phyloP scores from a whole-genome alignment of 208 protist species.

The Crithidia thermophila region DNA sequence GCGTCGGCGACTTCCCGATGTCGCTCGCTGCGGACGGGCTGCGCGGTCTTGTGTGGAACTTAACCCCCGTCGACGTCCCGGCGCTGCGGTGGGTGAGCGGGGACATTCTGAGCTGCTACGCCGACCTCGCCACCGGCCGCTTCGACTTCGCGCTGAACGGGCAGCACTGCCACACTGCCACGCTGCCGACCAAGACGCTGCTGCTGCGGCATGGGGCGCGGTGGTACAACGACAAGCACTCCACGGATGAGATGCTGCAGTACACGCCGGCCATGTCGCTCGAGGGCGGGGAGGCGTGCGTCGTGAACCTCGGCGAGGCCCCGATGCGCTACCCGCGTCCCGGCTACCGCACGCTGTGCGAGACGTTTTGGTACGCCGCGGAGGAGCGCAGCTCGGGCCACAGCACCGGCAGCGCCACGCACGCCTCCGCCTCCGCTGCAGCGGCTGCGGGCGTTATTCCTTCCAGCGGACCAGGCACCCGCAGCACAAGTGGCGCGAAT shows the following conservation, averaged over 20 bases:
- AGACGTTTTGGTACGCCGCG: not conserved
- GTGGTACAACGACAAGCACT: slow-evolving; percentile 22
- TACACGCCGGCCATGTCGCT: slow-evolving; percentile 35
- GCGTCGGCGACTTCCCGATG: slow-evolving; percentile 43
- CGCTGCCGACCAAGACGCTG: slow-evolving; percentile 19
- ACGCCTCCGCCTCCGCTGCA: too few relatives aligned
- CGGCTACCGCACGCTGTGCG: slow-evolving; percentile 17
- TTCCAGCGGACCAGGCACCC: too few relatives aligned
- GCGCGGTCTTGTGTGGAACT: slow-evolving; percentile 32
- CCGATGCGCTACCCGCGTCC: slow-evolving; percentile 23
- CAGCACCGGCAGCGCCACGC: too few relatives aligned
- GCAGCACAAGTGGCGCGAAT: too few relatives aligned
- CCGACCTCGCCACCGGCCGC: slow-evolving; percentile 25
- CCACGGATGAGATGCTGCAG: slow-evolving; percentile 26
- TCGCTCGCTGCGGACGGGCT: slow-evolving; percentile 32
- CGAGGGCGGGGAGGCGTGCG: slow-evolving; percentile 21
- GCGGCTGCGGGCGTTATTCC: not conserved
- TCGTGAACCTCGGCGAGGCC: slow-evolving; percentile 33
- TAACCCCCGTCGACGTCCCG: slow-evolving; percentile 10
- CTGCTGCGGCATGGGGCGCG: slow-evolving; percentile 13
- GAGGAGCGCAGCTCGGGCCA: not conserved
- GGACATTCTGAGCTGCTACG: slow-evolving; percentile 32
- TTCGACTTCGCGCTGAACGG: slow-evolving; percentile 39
- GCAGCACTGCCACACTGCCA: slow-evolving; percentile 3
- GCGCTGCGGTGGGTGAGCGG: slow-evolving; percentile 28